Conservation (phyloP, 495 filamentous ascomycete species). For the Neurospora africana region DNA sequence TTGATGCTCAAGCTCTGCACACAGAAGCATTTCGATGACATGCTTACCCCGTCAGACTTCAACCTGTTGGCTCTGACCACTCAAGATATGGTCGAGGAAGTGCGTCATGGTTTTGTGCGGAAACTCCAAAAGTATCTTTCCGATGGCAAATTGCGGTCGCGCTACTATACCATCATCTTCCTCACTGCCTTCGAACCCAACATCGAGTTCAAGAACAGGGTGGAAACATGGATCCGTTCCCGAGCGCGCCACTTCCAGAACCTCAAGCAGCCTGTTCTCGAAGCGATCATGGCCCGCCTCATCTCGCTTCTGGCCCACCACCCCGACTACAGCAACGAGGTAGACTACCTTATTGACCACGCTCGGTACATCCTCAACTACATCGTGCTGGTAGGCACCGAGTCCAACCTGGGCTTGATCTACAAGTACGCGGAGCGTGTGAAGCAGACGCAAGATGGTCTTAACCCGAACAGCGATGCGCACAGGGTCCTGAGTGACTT, state of each 20-base stretch:
- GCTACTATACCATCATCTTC: conserved; percentile 85
- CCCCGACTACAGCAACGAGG: conserved; percentile 67
- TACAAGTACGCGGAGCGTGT: conserved; percentile 87
- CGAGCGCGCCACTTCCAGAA: conserved; percentile 47
- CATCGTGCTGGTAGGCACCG: conserved; percentile 67
- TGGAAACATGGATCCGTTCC: conserved; percentile 80
- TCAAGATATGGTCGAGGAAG: conserved; percentile 63
- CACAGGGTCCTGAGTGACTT: conserved; percentile 87
- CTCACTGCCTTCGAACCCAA: conserved; percentile 83
- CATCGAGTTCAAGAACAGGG: conserved; percentile 52
- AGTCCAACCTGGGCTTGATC: conserved; percentile 78
- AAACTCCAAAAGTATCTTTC: conserved; percentile 81
- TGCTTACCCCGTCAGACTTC: conserved; percentile 62
- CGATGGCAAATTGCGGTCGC: conserved; percentile 50
- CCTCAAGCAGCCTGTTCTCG: conserved; percentile 56
- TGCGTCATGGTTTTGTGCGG: conserved; percentile 67
- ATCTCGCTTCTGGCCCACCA: conserved; percentile 87
- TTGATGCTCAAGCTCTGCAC: conserved; percentile 76
- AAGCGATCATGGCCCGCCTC: conserved; percentile 73
- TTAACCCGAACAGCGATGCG: conserved; percentile 52
- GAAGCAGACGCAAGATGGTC: conserved; percentile 77
- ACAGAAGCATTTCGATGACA: conserved; percentile 60
- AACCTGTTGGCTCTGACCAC: conserved; percentile 66
- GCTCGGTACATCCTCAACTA: conserved; percentile 84
- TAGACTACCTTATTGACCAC: conserved; percentile 66